These are phyloP conservation scores for Tricholoma terreum DNA, from an alignment of 768 basidiomycete species.

Conservation along the genomic window DNA sequence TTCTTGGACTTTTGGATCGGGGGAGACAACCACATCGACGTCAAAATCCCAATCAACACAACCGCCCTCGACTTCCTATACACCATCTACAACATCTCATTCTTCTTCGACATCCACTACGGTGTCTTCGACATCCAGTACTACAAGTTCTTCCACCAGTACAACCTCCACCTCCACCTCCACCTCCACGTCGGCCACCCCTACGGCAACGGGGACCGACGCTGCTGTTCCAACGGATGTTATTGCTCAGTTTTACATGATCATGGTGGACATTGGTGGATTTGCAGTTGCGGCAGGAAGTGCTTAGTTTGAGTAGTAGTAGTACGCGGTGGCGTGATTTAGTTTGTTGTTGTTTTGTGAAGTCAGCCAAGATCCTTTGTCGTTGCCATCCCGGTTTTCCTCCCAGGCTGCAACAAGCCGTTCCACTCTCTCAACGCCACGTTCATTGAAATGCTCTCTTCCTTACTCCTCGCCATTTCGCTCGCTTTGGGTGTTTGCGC, in stretches of 20 bases:
- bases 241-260: conserved; percentile 11
- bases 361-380: background rate
- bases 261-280: conserved; percentile 11
- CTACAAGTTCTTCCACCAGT: conserved; percentile 12
- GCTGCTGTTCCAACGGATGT: conserved; percentile 12
- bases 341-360: conserved; percentile 8
- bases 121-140: conserved; percentile 5
- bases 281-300: conserved; percentile 11
- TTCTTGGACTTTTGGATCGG: conserved; percentile 3
- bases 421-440: conserved; percentile 13
- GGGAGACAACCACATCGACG: conserved; percentile 13
- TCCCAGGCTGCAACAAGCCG: background rate
- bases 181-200: background rate
- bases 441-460: conserved; percentile 17
- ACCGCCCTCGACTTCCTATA: background rate
- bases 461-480: conserved; percentile 12
- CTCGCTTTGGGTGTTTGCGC: conserved; percentile 31
- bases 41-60: conserved; percentile 14
- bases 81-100: background rate
- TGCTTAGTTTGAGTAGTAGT: background rate
- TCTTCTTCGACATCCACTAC: background rate
- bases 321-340: background rate
- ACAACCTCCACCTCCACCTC: conserved; percentile 12
- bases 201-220: conserved; percentile 9
- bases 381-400: no score